These are phyloP conservation scores for Melocanna baccifera DNA, from an alignment of 176 grass and related monocot species.

Conservation along the genomic window DNA sequence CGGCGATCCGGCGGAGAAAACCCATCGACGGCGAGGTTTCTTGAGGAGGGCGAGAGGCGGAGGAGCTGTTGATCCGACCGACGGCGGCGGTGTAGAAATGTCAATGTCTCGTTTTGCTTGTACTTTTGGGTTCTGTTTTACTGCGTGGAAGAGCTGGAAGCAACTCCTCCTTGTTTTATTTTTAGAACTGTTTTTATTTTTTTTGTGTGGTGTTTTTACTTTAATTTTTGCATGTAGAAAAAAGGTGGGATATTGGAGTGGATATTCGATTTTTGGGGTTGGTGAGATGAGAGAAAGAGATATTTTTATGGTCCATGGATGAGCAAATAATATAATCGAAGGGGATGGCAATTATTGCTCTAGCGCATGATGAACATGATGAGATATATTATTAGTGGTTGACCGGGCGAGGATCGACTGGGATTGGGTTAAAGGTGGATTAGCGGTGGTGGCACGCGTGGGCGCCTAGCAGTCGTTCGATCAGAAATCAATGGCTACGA, in stretches of 20 bases:
- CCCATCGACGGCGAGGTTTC: conserved; percentile 36
- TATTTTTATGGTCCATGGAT: background rate
- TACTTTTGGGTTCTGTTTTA: background rate
- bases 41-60: background rate
- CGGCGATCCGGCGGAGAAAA: conserved; percentile 35
- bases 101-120: conserved; percentile 7
- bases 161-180: no score
- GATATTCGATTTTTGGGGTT: background rate
- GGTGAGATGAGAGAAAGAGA: background rate
- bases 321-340: background rate
- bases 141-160: no score
- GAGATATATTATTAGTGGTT: background rate
- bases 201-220: background rate
- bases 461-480: background rate
- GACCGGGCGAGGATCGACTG: background rate
- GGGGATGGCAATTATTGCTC: background rate
- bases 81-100: conserved; percentile 17
- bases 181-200: background rate
- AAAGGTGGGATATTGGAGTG: background rate
- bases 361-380: background rate
- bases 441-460: background rate
- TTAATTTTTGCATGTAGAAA: background rate
- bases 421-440: background rate
- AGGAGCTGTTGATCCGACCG: conserved; percentile 26
- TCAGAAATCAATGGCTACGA: background rate